phyloP scores from a whole-genome alignment of 2,329 filamentous ascomycete genomes.

The Ceratocystis albifundus region DNA sequence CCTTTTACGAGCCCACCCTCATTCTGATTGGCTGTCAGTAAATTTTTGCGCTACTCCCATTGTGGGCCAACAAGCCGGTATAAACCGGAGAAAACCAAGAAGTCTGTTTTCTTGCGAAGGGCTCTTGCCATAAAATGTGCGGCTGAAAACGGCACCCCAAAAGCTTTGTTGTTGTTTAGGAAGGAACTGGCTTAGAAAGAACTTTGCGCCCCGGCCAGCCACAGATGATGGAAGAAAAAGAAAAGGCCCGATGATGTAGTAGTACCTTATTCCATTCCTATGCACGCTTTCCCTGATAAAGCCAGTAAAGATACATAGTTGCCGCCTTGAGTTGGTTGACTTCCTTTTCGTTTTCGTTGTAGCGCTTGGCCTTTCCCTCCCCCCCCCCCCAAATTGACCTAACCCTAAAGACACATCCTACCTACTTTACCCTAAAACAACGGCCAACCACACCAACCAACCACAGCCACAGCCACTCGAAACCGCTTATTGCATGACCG shows the following conservation, averaged over 20 bases:
- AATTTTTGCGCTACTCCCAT: constrained; percentile 14
- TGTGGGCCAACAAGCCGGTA: constrained; percentile 6
- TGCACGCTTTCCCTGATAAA: not conserved
- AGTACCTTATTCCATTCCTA: not conserved
- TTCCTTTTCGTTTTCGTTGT: not conserved
- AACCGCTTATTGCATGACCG: too few species aligned
- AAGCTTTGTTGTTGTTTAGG: not conserved
- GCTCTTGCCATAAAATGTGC: not conserved
- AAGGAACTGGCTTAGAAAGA: not conserved
- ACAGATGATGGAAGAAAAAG: not conserved
- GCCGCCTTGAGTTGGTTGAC: not conserved
- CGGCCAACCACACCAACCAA: too few species aligned
- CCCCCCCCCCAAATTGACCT: not conserved
- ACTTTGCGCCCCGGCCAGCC: not conserved
- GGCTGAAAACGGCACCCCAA: constrained; percentile 18
- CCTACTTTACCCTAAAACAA: too few species aligned
- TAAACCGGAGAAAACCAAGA: constrained; percentile 12
- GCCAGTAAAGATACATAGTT: not conserved
- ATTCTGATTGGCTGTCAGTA: not conserved
- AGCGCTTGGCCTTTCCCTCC: not conserved
- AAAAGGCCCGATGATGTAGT: constrained; percentile 13
- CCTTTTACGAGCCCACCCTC: not conserved
- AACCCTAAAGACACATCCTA: too few species aligned
- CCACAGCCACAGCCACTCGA: too few species aligned
- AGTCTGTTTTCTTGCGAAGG: too few species aligned